phyloP scores from a whole-genome alignment of 225 moss, liverwort and hornwort genomes.

The Thuidium tamariscinum region DNA sequence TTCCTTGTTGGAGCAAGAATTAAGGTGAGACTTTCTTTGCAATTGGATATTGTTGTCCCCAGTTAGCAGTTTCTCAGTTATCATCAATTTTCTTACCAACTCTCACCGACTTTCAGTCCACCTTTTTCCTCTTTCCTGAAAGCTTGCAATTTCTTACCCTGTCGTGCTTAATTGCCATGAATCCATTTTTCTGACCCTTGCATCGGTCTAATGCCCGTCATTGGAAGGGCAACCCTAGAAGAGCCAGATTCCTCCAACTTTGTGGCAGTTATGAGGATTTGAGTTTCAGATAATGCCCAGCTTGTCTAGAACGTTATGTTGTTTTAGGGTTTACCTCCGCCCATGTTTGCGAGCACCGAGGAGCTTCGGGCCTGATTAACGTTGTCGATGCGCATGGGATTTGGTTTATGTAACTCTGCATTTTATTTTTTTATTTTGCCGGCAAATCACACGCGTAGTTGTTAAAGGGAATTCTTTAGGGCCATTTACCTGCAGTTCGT shows the following conservation, averaged over 20 bases:
- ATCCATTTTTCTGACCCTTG: not conserved
- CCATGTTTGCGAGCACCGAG: too few species aligned
- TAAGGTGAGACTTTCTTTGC: constrained; percentile 32
- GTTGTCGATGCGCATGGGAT: constrained; percentile 85
- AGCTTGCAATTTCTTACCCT: not conserved
- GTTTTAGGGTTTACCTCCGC: too few species aligned
- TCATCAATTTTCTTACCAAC: not conserved
- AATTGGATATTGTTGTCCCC: not conserved
- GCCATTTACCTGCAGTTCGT: not conserved
- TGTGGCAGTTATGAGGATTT: not conserved
- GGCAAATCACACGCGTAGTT: not conserved
- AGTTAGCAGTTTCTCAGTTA: not conserved
- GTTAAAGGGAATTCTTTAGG: not conserved
- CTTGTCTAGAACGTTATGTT: too few species aligned
- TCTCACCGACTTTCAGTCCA: not conserved
- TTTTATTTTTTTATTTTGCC: not conserved
- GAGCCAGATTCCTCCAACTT: not conserved
- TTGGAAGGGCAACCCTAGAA: not conserved
- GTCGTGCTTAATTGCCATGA: not conserved
- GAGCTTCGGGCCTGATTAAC: too few species aligned
- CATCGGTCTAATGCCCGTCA: not conserved
- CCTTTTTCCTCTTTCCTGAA: not conserved
- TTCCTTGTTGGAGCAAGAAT: constrained; percentile 94
- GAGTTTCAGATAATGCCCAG: not conserved
- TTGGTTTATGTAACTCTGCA: constrained; percentile 28